These are phyloP conservation scores for Arthroderma uncinatum DNA, from an alignment of 2,329 filamentous ascomycete species.

Conservation along the genomic window DNA sequence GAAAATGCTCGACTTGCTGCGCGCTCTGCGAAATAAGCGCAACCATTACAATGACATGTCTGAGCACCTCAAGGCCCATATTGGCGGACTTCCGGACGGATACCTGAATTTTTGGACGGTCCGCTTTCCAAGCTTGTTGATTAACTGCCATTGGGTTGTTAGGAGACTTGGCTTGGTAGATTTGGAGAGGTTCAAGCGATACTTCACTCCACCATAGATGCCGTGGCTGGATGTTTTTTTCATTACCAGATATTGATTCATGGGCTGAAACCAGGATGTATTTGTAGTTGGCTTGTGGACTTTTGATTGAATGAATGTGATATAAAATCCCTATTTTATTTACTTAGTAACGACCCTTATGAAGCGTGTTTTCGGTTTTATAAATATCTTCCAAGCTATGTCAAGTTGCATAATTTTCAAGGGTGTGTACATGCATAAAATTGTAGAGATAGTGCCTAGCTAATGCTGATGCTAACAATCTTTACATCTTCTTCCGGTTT, in stretches of 20 bases:
- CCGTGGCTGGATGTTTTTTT: background rate
- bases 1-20: conserved; percentile 70
- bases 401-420: no score
- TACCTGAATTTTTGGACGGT: conserved; percentile 77
- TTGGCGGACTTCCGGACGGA: conserved; percentile 65
- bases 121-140: conserved; percentile 65
- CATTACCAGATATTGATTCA: background rate
- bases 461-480: conserved; percentile 66
- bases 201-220: conserved; percentile 28
- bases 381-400: no score
- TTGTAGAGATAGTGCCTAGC: conserved; percentile 7
- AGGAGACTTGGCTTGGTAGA: conserved; percentile 49
- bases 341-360: background rate
- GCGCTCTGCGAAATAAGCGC: conserved; percentile 87
- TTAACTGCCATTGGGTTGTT: conserved; percentile 67
- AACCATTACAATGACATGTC: conserved; percentile 98
- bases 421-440: background rate
- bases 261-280: background rate
- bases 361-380: background rate
- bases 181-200: conserved; percentile 34
- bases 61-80: conserved; percentile 59
- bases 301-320: background rate
- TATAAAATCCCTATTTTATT: background rate
- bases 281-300: background rate
- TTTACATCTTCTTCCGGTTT: conserved; percentile 96